Percentiles rank a stretch among this genome's conserved stretches.
These are phyloP conservation scores for Sordaria brevicollis DNA, from an alignment of 495 filamentous ascomycete species.

Conservation along the genomic window DNA sequence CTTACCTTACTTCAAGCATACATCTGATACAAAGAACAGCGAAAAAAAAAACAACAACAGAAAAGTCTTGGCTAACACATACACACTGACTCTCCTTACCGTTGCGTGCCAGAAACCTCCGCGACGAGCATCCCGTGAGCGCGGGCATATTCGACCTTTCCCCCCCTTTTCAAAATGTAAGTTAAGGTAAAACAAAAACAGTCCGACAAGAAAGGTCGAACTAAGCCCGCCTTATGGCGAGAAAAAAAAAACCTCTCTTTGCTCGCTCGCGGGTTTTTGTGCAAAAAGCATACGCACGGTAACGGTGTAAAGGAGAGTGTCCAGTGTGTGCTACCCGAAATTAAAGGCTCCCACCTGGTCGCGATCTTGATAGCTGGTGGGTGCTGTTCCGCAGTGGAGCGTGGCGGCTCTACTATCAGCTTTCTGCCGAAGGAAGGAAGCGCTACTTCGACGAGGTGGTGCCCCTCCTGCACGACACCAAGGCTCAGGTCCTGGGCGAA, in stretches of 20 bases:
- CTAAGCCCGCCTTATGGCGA: background rate
- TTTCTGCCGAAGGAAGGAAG: slow-evolving; percentile 54
- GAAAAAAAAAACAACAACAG: background rate
- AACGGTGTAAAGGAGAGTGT: background rate
- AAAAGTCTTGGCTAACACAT: background rate
- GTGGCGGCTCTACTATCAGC: slow-evolving; percentile 61
- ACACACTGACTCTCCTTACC: background rate
- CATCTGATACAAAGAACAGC: no score
- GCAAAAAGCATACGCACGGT: background rate
- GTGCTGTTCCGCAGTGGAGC: slow-evolving; percentile 62
- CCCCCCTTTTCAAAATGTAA: background rate
- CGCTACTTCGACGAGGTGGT: slow-evolving; percentile 71
- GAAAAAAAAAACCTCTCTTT: no score
- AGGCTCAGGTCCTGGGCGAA: slow-evolving; percentile 51
- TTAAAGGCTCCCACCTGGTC: slow-evolving; percentile 63
- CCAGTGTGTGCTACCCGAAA: background rate
- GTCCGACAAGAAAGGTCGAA: background rate
- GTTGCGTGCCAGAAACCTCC: background rate
- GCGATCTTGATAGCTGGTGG: slow-evolving; percentile 59
- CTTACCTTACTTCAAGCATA: background rate
- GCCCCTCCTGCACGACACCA: slow-evolving; percentile 64
- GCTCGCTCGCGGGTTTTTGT: background rate
- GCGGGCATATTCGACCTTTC: background rate
- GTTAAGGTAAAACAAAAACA: background rate
- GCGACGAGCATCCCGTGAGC: background rate